Percentiles rank a stretch among this genome's conserved stretches.
Evolutionary conservation across 2,329 filamentous ascomycete genomes (phyloP).

Genomic region (Acarospora socialis): DNA sequence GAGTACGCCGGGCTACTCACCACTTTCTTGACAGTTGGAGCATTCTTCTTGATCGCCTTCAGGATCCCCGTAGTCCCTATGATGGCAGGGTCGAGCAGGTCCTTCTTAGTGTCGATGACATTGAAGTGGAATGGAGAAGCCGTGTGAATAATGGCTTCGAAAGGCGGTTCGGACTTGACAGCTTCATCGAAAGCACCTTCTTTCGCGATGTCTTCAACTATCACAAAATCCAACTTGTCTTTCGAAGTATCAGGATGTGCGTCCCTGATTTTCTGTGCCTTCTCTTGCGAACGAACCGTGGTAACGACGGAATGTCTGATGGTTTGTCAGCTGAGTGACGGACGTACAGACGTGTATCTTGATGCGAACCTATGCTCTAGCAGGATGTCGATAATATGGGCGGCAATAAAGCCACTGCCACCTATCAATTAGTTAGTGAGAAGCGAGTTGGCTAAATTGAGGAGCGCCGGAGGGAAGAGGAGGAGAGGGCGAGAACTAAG

Average conservation of each 20-base stretch:
- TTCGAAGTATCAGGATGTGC: constrained; percentile 37
- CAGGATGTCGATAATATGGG: constrained; percentile 47
- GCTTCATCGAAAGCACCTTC: constrained; percentile 54
- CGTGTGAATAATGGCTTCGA: constrained; percentile 62
- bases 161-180: constrained; percentile 32
- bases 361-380: constrained; percentile 35
- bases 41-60: constrained; percentile 45
- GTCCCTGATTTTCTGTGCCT: constrained; percentile 45
- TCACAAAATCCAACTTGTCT: constrained; percentile 46
- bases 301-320: constrained; percentile 45
- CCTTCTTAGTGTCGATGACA: constrained; percentile 56
- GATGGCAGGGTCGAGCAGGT: constrained; percentile 45
- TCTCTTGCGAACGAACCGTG: constrained; percentile 46
- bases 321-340: not conserved
- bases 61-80: constrained; percentile 50
- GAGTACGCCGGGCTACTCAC: constrained; percentile 40
- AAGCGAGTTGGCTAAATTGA: too few species aligned
- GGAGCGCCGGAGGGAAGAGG: too few species aligned
- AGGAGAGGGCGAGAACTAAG: too few species aligned
- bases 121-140: constrained; percentile 62
- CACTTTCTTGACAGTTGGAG: constrained; percentile 56
- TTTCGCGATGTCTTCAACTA: constrained; percentile 60
- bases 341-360: too few species aligned
- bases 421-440: too few species aligned
- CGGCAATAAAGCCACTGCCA: constrained; percentile 51